These are phyloP conservation scores for Xylaria castorea DNA, from an alignment of 495 filamentous ascomycete species.

Conservation along the genomic window DNA sequence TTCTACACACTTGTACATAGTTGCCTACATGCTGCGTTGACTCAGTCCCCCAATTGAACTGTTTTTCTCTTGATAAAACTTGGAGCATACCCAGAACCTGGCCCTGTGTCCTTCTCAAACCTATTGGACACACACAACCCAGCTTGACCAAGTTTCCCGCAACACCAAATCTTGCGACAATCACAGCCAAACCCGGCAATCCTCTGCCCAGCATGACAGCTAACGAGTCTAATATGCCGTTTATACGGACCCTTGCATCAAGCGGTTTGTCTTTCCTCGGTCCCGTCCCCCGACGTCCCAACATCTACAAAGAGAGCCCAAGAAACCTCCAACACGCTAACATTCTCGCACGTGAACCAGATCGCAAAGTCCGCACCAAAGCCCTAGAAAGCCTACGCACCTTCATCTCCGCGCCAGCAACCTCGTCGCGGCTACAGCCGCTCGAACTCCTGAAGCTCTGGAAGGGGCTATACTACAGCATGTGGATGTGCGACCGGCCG, in stretches of 20 bases:
- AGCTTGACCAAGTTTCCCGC: not conserved
- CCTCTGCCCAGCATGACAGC: constrained; percentile 46
- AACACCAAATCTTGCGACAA: constrained; percentile 12
- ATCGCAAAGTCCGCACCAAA: constrained; percentile 80
- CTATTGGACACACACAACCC: not conserved
- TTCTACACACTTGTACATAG: not conserved
- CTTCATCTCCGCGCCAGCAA: constrained; percentile 72
- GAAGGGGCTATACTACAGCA: constrained; percentile 96
- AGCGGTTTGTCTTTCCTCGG: constrained; percentile 48
- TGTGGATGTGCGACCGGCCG: constrained; percentile 94
- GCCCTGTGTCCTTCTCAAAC: not conserved
- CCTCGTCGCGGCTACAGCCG: constrained; percentile 60
- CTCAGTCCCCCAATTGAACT: constrained; percentile 1
- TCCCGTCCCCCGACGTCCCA: not conserved
- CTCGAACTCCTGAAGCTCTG: constrained; percentile 90
- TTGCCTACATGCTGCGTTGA: not conserved
- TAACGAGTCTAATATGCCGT: constrained; percentile 54
- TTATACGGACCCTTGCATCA: constrained; percentile 59
- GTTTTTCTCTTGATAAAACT: not conserved
- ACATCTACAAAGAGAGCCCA: not conserved
- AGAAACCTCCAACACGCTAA: constrained; percentile 11
- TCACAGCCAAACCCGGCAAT: not conserved
- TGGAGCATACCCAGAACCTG: not conserved
- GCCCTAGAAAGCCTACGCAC: constrained; percentile 79
- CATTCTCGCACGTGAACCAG: constrained; percentile 47